Evolutionary conservation across 2,329 filamentous ascomycete species (phyloP), one percentile per base, ranked within the genome.

Genomic region (Alternaria ethzedia): DNA sequence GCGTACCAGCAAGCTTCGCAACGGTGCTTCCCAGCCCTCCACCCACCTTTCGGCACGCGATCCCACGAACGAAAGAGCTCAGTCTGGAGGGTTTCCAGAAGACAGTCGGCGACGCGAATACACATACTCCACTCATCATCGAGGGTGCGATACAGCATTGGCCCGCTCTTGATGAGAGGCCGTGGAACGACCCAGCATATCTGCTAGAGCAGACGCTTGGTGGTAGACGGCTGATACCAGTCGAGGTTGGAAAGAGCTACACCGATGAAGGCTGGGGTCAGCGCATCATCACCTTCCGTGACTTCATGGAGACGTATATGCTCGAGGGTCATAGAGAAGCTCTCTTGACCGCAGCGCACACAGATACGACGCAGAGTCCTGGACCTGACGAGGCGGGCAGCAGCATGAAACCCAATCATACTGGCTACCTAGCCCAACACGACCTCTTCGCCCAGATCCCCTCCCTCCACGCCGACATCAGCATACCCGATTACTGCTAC

Each of bases 381-480:
- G 11, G 25, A 25, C 8, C 0, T 1, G n/a, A 28, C 2, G 6
- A 10, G 21, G 8, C 20, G 3, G 25, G 30, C 4, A 10, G n/a
- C 20, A 20, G 30, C 23, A 54, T 15, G 4, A 11, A 25, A 25
- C 41, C 44, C 25, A 30, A 20, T 6, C 64, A 70, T n/a, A 88
- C 86, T 11, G 93, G 90, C 12, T 99, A 99, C 78, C 88, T 99
- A 47, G 96, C 96, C 9, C 96, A 99, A 76, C 93, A 98, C 80
- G 89, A 95, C 70, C 86, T 99, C 36, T 90, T 98, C 71, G 80
- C 85, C 0, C 96, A 98, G 76, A 90, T 99, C 12, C 94, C 94
- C 1, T 79, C 84, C 1, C 83, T 99, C 4, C 86, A 90, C 13
- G 84, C 87, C 63, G 95, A 98, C 78, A 92, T 98, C 59, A 81